Base-by-base conservation (phyloP, 2,329 filamentous ascomycete species). In the Pseudogymnoascus sp. region DNA sequence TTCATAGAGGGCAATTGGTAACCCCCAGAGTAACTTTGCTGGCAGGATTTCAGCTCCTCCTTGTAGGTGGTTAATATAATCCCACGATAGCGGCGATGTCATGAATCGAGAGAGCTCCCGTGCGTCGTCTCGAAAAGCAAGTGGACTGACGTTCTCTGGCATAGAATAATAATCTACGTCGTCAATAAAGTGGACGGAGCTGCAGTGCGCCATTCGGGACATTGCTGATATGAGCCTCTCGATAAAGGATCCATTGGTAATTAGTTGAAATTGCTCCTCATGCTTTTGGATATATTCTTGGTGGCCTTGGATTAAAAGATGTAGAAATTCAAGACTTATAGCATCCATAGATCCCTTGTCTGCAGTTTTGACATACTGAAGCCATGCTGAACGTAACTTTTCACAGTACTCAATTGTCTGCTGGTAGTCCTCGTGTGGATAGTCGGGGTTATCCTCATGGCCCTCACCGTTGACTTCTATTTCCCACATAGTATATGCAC, bases 211-310 rank as follows among this genome's bases (percentile, higher is more conserved):
- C 60, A 61, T 61, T 61, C 36, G 18, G 18, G 60, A 46, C 23
- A 61, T 61, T 46, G 60, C 40, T 46, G 28, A 61, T 43, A 14
- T 6, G 34, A 61, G 36, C n/a, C 28, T 61, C 11, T 61, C 38
- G 43, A 61, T 23, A 21, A 61, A 61, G 7, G 60, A 61, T n/a
- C 60, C 60, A 46, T 46, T 21, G 18, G 37, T 46, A 34, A 61
- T 61, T 43, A 61, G 60, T 46, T 61, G 60, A 46, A 61, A 46
- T 46, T 46, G 12, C 42, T 46, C 42, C 42, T 46, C 42, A 6
- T 46, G 5, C 12, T 12, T 46, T n/a, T 46, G 42, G 14, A 46
- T 46, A 23, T 46, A 46, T 46, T 46, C 21, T 25, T 25, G 21
- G 12, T 25, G 42, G 12, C 42, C 42, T 34, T 61, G 36, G 23